A percentile compares a stretch with the other conserved stretches of the same genome.
These are phyloP conservation scores for Diospyros kaki DNA, from an alignment of 148 eudicot genomes.

Conservation along the genomic window DNA sequence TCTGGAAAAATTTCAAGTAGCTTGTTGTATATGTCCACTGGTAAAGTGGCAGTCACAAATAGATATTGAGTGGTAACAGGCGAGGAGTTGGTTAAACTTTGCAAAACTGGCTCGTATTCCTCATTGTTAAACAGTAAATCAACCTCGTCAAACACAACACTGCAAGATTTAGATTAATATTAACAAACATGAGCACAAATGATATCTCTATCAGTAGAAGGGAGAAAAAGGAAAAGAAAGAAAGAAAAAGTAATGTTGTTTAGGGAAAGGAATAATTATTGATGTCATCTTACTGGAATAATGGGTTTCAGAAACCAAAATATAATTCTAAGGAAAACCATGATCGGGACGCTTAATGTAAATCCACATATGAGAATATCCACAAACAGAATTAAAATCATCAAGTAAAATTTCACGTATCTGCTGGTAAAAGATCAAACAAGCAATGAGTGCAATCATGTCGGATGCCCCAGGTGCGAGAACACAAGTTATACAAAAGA, in stretches of 20 bases:
- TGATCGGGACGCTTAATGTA: not conserved
- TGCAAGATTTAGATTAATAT: slow-evolving; percentile 33
- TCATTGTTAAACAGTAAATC: slow-evolving; percentile 87
- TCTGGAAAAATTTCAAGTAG: slow-evolving; percentile 85
- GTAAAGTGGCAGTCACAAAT: slow-evolving; percentile 95
- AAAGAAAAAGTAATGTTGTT: not conserved
- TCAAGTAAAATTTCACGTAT: no score
- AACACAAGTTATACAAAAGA: no score
- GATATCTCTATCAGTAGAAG: not conserved
- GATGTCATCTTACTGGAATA: not conserved
- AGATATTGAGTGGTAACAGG: slow-evolving; percentile 79
- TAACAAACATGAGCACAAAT: not conserved
- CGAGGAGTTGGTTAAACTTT: slow-evolving; percentile 57
- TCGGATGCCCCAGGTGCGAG: no score
- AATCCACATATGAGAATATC: no score
- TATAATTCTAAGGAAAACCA: not conserved
- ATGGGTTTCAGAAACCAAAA: not conserved
- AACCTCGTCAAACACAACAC: slow-evolving; percentile 92
- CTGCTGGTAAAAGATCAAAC: no score
- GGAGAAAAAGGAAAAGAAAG: not conserved
- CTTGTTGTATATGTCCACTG: slow-evolving; percentile 77
- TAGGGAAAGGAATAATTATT: not conserved
- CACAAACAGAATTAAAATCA: no score
- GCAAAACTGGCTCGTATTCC: slow-evolving; percentile 75
- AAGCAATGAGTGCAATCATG: no score